Evolutionary conservation across 2,329 filamentous ascomycete species (phyloP).

Genomic region (Trichoderma atrobrunneum): DNA sequence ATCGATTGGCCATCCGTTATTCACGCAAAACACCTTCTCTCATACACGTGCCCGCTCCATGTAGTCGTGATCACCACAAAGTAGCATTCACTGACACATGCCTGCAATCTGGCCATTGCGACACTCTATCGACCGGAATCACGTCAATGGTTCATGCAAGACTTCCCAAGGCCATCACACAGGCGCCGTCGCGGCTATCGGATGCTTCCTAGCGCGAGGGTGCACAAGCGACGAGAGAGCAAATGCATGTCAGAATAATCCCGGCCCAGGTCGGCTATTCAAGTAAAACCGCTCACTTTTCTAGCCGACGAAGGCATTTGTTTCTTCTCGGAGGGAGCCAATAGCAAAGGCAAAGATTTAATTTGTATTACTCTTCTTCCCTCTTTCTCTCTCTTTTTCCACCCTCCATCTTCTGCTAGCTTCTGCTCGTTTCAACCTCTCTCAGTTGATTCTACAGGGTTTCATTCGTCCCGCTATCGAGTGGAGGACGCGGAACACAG

Average conservation of each 20-base stretch:
- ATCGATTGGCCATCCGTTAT: not conserved
- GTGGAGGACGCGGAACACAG: not conserved
- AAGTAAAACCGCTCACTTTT: not conserved
- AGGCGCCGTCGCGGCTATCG: slow-evolving; percentile 18
- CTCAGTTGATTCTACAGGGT: not conserved
- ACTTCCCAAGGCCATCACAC: not conserved
- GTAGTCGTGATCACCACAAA: not conserved
- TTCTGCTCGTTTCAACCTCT: not conserved
- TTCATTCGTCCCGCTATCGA: not conserved
- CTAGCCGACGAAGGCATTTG: not conserved
- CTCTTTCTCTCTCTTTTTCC: not conserved
- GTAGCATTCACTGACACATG: not conserved
- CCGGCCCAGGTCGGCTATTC: not conserved
- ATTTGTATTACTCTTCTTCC: not conserved
- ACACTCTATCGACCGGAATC: not conserved
- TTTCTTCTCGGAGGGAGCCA: not conserved
- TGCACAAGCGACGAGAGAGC: not conserved
- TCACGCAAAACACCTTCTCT: not conserved
- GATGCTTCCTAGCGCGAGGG: slow-evolving; percentile 7
- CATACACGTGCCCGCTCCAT: not conserved
- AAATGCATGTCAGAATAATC: not conserved
- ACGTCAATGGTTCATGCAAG: not conserved
- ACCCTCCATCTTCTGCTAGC: not conserved
- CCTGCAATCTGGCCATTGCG: not conserved
- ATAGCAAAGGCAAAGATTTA: not conserved